Base-by-base conservation (phyloP, 139 green algal species). In the Coelastrella sp. region DNA sequence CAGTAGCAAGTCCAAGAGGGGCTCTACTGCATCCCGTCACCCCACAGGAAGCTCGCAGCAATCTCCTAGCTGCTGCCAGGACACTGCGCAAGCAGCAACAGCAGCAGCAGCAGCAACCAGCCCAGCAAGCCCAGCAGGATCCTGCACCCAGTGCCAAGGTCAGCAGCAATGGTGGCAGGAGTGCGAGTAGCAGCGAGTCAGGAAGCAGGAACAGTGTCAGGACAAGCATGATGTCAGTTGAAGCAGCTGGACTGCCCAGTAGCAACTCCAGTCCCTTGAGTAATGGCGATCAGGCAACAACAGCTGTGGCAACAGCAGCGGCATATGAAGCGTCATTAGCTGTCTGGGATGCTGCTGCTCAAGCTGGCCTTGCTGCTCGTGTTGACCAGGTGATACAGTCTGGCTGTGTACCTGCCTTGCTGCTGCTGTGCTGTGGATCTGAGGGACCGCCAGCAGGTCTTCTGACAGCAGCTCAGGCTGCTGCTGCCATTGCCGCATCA, bases 381-480 rank as follows among this genome's bases (percentile, higher is more conserved):
- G 81, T 59, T 24, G 59, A 75, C 4, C 81, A 86, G 15, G 81
- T 86, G 10, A n/a, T 86, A 24, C 58, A 35, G 1, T 56, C 60
- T 60, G 81, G 81, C 4, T 86, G 81, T 74, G 59, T 86, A 14
- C 81, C 81, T 58, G 81, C 81, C 24, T 59, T 86, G 59, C 59
- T 86, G 81, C 60, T 86, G 81, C 59, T 86, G 81, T 86, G 81
- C n/a, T 86, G 81, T 49, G 81, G 81, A 4, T 15, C 24, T 58
- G 81, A 86, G n/a, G 63, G 81, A 11, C n/a, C 58, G 5, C 81
- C 81, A 74, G 59, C 81, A 35, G 25, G 81, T 6, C n/a, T 86
- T 7, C 11, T 22, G 11, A 59, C 81, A 60, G 81, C 59, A 60
- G 81, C 59, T 19, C 19, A 8, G 11, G 58, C 58, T 72, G 57